Conservation (phyloP, 116 monocot species). For the Dioscorea cayenensis region DNA sequence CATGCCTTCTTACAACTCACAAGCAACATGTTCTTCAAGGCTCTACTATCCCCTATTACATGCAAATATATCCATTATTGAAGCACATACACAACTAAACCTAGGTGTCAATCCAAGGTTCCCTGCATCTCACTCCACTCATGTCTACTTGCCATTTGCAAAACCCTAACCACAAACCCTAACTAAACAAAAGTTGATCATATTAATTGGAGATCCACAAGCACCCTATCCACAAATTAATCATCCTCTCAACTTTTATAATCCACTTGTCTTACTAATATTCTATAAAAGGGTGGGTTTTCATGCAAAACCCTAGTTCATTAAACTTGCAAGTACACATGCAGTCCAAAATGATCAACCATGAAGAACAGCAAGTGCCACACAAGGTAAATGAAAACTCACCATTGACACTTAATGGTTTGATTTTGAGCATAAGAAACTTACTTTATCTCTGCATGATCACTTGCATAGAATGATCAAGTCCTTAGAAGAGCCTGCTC, state of each 20-base stretch:
- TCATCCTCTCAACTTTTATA: not conserved
- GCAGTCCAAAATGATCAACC: not conserved
- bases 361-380: not conserved
- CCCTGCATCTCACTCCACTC: no score
- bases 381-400: not conserved
- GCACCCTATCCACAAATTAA: not conserved
- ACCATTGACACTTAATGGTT: not conserved
- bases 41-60: no score
- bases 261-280: not conserved
- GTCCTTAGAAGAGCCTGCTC: not conserved
- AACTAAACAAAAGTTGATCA: not conserved
- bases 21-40: no score
- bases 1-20: no score
- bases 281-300: not conserved
- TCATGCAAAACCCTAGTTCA: not conserved
- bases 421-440: not conserved
- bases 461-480: not conserved
- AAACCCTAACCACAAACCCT: not conserved
- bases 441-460: not conserved
- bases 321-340: not conserved
- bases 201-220: not conserved
- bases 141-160: no score
- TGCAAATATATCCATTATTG: no score
- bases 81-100: no score
- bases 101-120: no score